phyloP scores from a whole-genome alignment of 768 basidiomycete genomes.

The Hysterangium stoloniferum region DNA sequence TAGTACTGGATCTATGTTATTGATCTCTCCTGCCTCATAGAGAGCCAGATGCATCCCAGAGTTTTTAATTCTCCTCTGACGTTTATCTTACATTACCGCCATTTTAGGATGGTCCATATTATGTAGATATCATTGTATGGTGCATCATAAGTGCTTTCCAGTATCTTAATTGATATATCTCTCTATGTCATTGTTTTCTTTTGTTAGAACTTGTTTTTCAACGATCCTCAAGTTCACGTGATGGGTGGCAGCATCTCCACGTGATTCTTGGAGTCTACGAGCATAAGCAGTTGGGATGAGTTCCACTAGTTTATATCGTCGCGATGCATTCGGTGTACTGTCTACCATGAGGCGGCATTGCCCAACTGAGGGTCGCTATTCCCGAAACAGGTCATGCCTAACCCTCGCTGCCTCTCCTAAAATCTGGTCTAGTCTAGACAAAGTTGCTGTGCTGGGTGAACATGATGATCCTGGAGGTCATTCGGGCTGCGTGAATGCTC shows the following conservation, averaged over 20 bases:
- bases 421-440: constrained; percentile 37
- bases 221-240: no score
- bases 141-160: no score
- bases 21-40: background rate
- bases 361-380: background rate
- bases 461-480: constrained; percentile 46
- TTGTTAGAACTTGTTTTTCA: no score
- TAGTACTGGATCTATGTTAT: background rate
- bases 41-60: no score
- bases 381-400: background rate
- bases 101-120: no score
- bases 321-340: background rate
- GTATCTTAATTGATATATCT: no score
- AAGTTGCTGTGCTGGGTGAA: constrained; percentile 67
- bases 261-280: background rate
- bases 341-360: background rate
- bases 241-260: no score
- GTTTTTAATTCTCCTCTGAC: no score
- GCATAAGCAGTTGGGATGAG: background rate
- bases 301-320: background rate
- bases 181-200: no score
- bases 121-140: no score
- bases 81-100: no score
- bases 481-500: constrained; percentile 75
- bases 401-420: constrained; percentile 1